phyloP scores from a whole-genome alignment of 345 rosid genomes.

The Salix udensis region DNA sequence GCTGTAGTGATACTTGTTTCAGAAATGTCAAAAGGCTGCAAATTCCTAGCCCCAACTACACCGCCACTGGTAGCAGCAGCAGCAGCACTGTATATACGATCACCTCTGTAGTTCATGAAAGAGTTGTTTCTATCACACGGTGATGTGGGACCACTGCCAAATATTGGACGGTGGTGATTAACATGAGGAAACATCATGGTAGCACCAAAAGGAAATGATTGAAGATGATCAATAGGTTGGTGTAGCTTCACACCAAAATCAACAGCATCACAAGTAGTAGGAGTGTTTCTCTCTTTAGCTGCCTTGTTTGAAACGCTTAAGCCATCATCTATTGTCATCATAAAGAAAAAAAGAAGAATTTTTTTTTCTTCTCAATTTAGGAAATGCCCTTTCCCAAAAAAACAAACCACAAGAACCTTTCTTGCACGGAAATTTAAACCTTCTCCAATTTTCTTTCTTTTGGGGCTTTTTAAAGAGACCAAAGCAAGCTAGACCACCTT shows the following conservation, averaged over 20 bases:
- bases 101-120: neutral
- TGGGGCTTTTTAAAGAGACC: neutral
- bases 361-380: constrained; percentile 7
- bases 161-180: constrained; percentile 32
- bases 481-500: neutral
- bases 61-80: constrained; percentile 6
- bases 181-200: constrained; percentile 31
- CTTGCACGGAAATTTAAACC: neutral
- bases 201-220: constrained; percentile 15
- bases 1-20: neutral
- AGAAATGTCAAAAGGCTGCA: constrained; percentile 36
- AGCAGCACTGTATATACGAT: neutral
- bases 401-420: neutral
- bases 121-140: constrained; percentile 14
- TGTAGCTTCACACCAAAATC: constrained; percentile 28
- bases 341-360: neutral
- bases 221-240: constrained; percentile 6
- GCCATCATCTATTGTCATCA: constrained; percentile 23
- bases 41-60: constrained; percentile 5
- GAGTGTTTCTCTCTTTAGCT: constrained; percentile 13
- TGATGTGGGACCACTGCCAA: constrained; percentile 25
- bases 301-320: constrained; percentile 42
- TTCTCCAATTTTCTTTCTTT: neutral
- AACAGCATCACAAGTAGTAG: constrained; percentile 3
- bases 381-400: constrained; percentile 9